Base-by-base conservation (phyloP, 805 yeast genomes). In the Cyberlindnera maritima region DNA sequence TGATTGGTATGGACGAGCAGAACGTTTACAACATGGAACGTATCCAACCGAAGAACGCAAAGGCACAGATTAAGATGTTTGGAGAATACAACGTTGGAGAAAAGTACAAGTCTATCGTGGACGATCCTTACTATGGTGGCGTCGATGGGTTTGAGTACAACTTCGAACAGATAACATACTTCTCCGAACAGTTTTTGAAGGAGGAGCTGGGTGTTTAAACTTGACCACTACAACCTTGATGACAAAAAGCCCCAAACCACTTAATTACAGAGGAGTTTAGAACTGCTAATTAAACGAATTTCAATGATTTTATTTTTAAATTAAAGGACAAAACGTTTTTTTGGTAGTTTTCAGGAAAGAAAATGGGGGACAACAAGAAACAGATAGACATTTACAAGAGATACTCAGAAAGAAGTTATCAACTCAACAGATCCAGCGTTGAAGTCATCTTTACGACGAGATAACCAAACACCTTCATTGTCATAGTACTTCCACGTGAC, bases 91-190 rank as follows among this genome's bases (percentile, higher is more conserved):
- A 79, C 47, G 76, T 79, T 1, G 80, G 79, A 57, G 52, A 65
- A 1, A 64, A 68, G 35, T 78, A 75, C 49, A 71, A 71, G 17
- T 71, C 65, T 31, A 79, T 87, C 29, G 91, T 91, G 6, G 87
- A 80, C 45, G 98, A 91, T 64, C 98, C 98, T 1, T 91, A 92
- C 64, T 92, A 91, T 60, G 97, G 97, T 5, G 96, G 95, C 0
- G 69, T 68, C 18, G 75, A 79, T 54, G 96, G 97, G 2, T 91
- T 91, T 62, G 94, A 88, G 64, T 74, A 70, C 47, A 88, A 87
- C 64, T 91, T 81, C 62, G 62, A 75, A 46, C 98, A 91, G 61
- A 74, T 90, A 42, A 61, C 69, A 11, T 90, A 86, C 56, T 92
- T 92, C 62, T 79, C 88, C 47, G 79, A 83, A 54, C 81, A 80